Conservation (phyloP, 2,329 filamentous ascomycete genomes). For the Pseudocercospora pini-densiflorae region DNA sequence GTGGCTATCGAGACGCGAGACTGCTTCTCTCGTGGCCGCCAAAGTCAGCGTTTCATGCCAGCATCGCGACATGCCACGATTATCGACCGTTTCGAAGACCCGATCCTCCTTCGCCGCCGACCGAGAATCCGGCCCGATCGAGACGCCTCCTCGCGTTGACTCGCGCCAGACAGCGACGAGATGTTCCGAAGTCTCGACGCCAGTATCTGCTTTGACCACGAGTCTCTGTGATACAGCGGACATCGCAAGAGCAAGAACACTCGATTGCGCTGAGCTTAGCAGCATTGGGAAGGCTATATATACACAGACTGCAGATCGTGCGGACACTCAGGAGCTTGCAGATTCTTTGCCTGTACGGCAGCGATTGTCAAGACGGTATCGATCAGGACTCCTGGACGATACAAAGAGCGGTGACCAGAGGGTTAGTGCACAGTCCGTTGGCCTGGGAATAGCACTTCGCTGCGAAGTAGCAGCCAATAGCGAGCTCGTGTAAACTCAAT, state of each 20-base stretch:
- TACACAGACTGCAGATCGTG: not conserved
- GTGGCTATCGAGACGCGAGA: too few relatives aligned
- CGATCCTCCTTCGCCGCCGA: not conserved
- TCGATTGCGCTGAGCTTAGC: not conserved
- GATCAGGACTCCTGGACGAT: not conserved
- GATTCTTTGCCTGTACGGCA: not conserved
- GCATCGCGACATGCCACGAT: not conserved
- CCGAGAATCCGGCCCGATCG: not conserved
- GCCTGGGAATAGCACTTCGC: not conserved
- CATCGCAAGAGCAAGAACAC: conserved; percentile 1
- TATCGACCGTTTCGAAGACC: not conserved
- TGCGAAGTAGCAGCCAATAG: not conserved
- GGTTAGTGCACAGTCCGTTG: not conserved
- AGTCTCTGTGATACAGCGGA: not conserved
- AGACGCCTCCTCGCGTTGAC: not conserved
- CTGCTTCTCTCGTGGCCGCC: too few relatives aligned
- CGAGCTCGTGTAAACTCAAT: conserved; percentile 1
- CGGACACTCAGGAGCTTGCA: not conserved
- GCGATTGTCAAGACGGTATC: not conserved
- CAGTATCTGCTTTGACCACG: not conserved
- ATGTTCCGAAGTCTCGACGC: not conserved
- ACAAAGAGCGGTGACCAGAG: not conserved
- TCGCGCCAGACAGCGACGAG: not conserved
- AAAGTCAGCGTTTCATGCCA: too few relatives aligned
- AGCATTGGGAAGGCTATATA: not conserved